Evolutionary conservation across 768 basidiomycete genomes (phyloP), one percentile per base, ranked within the genome.

Genomic region (Auricularia sp.): DNA sequence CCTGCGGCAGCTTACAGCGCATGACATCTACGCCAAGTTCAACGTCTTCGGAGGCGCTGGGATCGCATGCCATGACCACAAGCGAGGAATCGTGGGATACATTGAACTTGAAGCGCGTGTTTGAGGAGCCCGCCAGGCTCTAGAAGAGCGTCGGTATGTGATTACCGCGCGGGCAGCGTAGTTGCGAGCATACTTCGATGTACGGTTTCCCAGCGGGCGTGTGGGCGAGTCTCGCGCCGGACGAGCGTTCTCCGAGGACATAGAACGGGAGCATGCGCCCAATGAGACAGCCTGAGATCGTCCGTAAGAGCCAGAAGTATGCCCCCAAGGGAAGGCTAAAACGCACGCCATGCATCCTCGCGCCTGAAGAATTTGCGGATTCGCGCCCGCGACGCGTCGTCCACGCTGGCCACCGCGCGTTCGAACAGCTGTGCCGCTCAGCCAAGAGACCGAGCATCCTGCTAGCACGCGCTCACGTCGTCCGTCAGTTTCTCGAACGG

Each of bases 181-280:
- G 7, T 8, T 5, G 37, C 59, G 34, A 42, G 67, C 21, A 62
- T 14, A 29, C 29, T 10, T 83, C 91, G 56, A 89, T 79, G 74
- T 86, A 94, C 16, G 92, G 91, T 73, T 94, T 94, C 39, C 88
- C 87, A 34, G 82, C 74, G 62, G 80, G 74, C 1, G 92, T 92
- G 59, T 75, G 71, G 3, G 75, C 77, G 69, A 93, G 85, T 3
- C 74, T 69, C 76, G 89, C 81, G 14, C 75, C 71, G 21, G 75
- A 72, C 51, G 75, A 89, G 58, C 79, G 82, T 68, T 85, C 80
- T 67, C 78, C 78, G 58, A 90, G 80, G 68, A 89, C 76, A 64
- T 81, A 76, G n/a, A 86, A 81, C 62, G 87, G 82, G 2, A 94
- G 81, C 47, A 93, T 80, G n/a, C 84, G 80, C 21, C 92, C 91